Base-by-base conservation (phyloP, 768 basidiomycete species). In the Leccinum broughii region DNA sequence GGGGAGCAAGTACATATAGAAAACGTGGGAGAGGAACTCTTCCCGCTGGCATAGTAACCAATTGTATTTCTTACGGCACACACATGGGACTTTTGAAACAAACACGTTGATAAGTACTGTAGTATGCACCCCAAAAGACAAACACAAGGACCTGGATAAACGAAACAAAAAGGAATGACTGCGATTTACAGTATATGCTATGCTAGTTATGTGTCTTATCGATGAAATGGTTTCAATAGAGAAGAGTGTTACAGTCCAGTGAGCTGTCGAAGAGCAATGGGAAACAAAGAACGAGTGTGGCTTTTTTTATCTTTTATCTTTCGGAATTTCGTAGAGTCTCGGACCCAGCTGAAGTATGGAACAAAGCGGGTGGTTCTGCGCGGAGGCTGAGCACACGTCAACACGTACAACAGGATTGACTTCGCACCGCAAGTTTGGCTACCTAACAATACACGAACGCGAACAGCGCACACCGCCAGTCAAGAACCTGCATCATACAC, bases 391-490 rank as follows among this genome's bases (percentile, higher is more conserved):
- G 68, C 62, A 63, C 61, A 58, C 64, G 59, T 64, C 59, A 61
- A 62, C 61, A 60, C 50, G 35, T 65, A 65, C 39, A 63, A 71
- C 58, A 63, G 63, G 62, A 63, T 54, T 64, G 68, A 65, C 66
- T 70, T 72, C 77, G 76, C 69, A 78, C 77, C 77, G 74, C 68
- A 75, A 76, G 72, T 75, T 74, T 68, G 71, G 71, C 78, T 83
- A 82, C 76, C 75, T 82, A 83, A 78, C 80, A 80, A 80, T 82
- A 83, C 80, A 82, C 64, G 64, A 65, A 76, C 76, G 71, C 74
- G 63, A 66, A 70, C 62, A 72, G 57, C 64, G 66, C 64, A 70
- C 57, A 68, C 61, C 26, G 61, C 60, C 61, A 66, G 67, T 58
- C 62, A 68, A 67, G 61, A 67, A 75, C 74, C 75, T 75, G 73